Evolutionary conservation across 805 yeast species (phyloP), one percentile per base, ranked within the genome.

Genomic region (Barnettozyma siamensis): DNA sequence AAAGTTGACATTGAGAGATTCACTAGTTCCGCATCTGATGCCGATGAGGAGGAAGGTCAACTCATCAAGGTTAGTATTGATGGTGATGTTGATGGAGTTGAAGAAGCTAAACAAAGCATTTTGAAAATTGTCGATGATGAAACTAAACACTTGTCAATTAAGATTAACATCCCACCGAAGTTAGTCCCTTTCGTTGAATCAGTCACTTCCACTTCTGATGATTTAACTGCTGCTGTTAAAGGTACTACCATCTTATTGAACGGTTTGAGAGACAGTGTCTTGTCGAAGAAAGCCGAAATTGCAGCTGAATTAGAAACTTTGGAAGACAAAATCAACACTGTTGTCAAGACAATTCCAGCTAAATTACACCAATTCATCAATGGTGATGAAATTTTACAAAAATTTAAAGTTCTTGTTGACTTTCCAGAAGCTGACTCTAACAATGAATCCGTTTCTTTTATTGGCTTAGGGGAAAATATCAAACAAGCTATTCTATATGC

Each of bases 1-100:
- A 83, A 72, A 50, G 77, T 89, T 50, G 85, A 85, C 53, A 80
- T 89, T 54, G 83, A 79, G 38, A 66, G 60, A 39, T 55, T 58
- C n/a, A 50, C 49, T 15, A 58, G 60, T 33, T 64, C 70, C 31
- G 69, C 59, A 42, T 80, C 74, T 26, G 87, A 80, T 48, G 60
- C 77, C 38, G 76, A 75, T 53, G 81, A 81, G 29, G 76, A 69
- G 36, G 37, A 34, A 11, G 16, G 17, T 8, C 16, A 29, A 18
- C 59, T 75, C n/a, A 70, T 83, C 26, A 67, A 69, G 27, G 81
- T 89, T 41, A 65, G 78, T 21, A 67, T 89, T 42, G 83, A 77
- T 45, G 98, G 97, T 65, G 95, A 88, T 57, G 73, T 76, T 45
- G 94, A 85, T 58, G 88, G 96, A 41, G 84, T 85, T 51, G 74